Conservation (phyloP, 2,329 filamentous ascomycete genomes). For the Neoascochyta sp. region DNA sequence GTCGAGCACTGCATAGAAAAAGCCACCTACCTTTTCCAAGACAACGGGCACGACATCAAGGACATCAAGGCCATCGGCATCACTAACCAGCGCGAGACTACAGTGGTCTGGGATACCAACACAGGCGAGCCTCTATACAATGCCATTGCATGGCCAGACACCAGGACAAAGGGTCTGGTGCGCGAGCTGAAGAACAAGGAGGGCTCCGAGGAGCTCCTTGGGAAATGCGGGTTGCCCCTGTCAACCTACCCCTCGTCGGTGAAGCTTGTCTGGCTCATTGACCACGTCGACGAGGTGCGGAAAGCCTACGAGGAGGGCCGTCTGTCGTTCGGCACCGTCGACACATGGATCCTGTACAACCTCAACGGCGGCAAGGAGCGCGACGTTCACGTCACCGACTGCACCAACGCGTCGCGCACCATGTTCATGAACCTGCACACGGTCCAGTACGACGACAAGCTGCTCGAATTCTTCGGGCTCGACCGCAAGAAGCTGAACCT, state of each 20-base stretch:
- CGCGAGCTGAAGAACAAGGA: slow-evolving; percentile 68
- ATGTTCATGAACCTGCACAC: slow-evolving; percentile 78
- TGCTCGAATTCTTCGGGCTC: slow-evolving; percentile 76
- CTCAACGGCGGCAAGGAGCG: slow-evolving; percentile 69
- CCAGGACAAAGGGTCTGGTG: slow-evolving; percentile 70
- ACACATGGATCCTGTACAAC: slow-evolving; percentile 82
- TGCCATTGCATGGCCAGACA: slow-evolving; percentile 85
- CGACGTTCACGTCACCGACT: slow-evolving; percentile 75
- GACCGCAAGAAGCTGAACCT: slow-evolving; percentile 68
- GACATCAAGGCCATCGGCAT: slow-evolving; percentile 78
- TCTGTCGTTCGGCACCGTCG: slow-evolving; percentile 81
- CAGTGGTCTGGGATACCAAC: slow-evolving; percentile 75
- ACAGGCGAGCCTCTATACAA: slow-evolving; percentile 80
- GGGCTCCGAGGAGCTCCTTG: slow-evolving; percentile 64
- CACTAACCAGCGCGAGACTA: slow-evolving; percentile 88
- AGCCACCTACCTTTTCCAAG: slow-evolving; percentile 66
- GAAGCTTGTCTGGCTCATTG: slow-evolving; percentile 79
- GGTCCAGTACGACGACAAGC: slow-evolving; percentile 71
- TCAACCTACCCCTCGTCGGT: slow-evolving; percentile 86
- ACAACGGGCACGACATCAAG: slow-evolving; percentile 62
- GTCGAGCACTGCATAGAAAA: slow-evolving; percentile 77
- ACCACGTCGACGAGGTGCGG: slow-evolving; percentile 65
- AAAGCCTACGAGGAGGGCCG: slow-evolving; percentile 72
- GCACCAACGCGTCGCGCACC: slow-evolving; percentile 82
- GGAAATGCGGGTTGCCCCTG: slow-evolving; percentile 74